These are phyloP conservation scores for Pythium sp. DNA, from an alignment of 352 stramenopile species.

Conservation along the genomic window DNA sequence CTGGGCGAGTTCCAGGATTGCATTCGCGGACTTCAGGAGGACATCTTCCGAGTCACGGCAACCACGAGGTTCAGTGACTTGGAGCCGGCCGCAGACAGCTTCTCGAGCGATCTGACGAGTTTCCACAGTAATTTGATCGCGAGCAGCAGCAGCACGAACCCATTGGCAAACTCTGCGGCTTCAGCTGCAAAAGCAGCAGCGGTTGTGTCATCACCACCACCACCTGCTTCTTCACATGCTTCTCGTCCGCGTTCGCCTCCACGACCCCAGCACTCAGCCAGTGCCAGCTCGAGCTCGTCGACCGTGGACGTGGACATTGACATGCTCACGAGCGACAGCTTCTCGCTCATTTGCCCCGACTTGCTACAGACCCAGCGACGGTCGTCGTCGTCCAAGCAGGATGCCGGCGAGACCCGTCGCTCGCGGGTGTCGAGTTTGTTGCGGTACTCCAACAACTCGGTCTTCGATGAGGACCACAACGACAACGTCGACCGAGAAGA, in stretches of 20 bases:
- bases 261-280: conserved; percentile 2
- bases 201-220: background rate
- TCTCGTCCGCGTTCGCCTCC: background rate
- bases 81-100: conserved; percentile 5
- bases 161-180: background rate
- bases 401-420: conserved; percentile 42
- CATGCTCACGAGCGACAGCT: conserved; percentile 49
- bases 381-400: conserved; percentile 27
- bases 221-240: background rate
- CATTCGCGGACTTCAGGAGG: conserved; percentile 55
- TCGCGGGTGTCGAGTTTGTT: conserved; percentile 41
- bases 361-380: conserved; percentile 26
- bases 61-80: conserved; percentile 18
- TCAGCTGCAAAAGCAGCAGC: background rate
- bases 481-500: background rate
- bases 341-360: conserved; percentile 52
- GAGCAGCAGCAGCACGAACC: background rate
- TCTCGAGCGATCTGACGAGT: conserved; percentile 12
- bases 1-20: conserved; percentile 40
- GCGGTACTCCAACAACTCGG: conserved; percentile 29
- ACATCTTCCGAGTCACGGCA: conserved; percentile 34
- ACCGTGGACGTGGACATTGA: conserved; percentile 49
- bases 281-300: conserved; percentile 15
- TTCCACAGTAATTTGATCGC: conserved; percentile 9
- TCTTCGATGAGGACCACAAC: conserved; percentile 26